Percentiles rank a stretch among this genome's conserved stretches.
Evolutionary conservation across 176 grass and related monocot species (phyloP).

Genomic region (Bothriochloa decipiens): DNA sequence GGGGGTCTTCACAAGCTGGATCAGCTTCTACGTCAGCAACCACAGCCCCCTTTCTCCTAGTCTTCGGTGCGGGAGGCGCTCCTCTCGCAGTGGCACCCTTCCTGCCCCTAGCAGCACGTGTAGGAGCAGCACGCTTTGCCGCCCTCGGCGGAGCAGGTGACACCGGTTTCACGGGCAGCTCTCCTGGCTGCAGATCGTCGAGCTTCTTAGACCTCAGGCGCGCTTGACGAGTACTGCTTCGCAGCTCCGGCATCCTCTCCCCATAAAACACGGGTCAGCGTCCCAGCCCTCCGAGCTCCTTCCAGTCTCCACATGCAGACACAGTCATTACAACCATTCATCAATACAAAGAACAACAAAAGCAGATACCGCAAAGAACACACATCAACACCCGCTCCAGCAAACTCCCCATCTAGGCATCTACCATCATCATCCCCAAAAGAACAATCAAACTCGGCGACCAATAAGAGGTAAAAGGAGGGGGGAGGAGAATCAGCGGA

Average conservation of each 20-base stretch:
- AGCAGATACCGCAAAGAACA: neutral
- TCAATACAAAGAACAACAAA: conserved; percentile 24
- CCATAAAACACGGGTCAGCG: conserved; percentile 70
- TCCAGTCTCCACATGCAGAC: conserved; percentile 60
- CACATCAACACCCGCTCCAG: neutral
- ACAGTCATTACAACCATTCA: conserved; percentile 26
- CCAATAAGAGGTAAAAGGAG: conserved; percentile 7
- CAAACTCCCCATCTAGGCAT: conserved; percentile 3
- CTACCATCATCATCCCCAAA: neutral
- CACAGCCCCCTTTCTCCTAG: conserved; percentile 41
- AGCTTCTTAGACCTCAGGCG: conserved; percentile 68
- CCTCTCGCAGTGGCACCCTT: conserved; percentile 52
- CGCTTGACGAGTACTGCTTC: conserved; percentile 82
- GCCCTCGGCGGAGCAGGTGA: conserved; percentile 49
- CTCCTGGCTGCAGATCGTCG: conserved; percentile 41
- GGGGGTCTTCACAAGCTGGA: conserved; percentile 45
- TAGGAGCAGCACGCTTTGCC: conserved; percentile 48
- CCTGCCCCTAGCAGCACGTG: conserved; percentile 53
- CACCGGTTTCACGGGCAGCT: conserved; percentile 42
- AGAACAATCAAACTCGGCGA: neutral
- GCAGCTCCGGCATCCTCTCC: conserved; percentile 90
- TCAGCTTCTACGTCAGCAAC: conserved; percentile 49
- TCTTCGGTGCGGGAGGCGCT: conserved; percentile 39
- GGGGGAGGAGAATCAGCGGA: conserved; percentile 8
- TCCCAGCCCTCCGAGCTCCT: conserved; percentile 44